Base-by-base conservation (phyloP, 176 grass and related monocot species). In the Microstegium vimineum region DNA sequence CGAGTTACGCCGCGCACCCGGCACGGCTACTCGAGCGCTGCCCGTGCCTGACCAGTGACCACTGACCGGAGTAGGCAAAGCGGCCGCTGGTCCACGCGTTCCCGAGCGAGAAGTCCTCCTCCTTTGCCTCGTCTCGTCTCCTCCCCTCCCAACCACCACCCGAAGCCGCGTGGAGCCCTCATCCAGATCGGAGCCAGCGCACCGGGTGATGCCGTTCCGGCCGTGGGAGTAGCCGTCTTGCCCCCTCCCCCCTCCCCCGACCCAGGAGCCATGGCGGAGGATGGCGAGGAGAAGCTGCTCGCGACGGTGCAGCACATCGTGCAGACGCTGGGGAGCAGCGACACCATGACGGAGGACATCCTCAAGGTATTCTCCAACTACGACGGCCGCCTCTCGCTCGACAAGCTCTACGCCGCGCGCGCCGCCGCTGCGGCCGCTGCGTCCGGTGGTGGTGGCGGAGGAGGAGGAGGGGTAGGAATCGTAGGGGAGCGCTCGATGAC, bases 281-380 rank as follows among this genome's bases (percentile, higher is more conserved):
- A 99, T 74, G 96, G 96, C 28, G 96, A 99, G 86, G 89, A 95
- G 86, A 94, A 95, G 92, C 85, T 98, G 71, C 91, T 98, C 62
- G 89, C 88, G 1, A 94, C 90, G 76, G 95, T 98, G 31, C 93
- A 91, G 73, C 90, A 93, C 68, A 94, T 98, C 75, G 91, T 88
- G 71, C 87, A 93, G 87, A 88, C 95, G 62, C 84, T 98, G 32
- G 95, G 95, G 8, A 81, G 89, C 22, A 95, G 84, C 64, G 92
- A 95, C 45, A 93, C 95, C 68, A 98, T 95, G 92, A 87, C 92
- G 27, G 95, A 98, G 70, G 95, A 98, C 80, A 98, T 98, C 73
- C 89, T 98, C 76, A 89, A 94, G 81, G 86, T 95, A 27, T 98
- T 98, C 89, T 91, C 92, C 84, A 85, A 89, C 88, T 98, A 94